A percentile compares a stretch with the other conserved stretches of the same genome.
These are phyloP conservation scores for Aspergillus texensis DNA, from an alignment of 2,329 filamentous ascomycete genomes.

Conservation along the genomic window DNA sequence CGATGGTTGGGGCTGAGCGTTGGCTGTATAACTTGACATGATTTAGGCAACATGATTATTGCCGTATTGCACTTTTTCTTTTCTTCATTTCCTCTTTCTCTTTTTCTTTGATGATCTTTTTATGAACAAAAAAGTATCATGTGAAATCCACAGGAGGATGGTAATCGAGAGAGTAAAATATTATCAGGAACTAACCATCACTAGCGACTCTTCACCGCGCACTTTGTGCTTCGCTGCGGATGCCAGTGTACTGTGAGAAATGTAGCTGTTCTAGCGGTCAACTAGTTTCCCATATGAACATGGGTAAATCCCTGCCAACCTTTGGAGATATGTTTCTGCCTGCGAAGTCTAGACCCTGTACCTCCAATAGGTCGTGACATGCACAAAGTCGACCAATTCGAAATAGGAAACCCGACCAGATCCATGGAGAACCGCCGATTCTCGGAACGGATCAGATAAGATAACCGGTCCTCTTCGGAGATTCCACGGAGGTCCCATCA, in stretches of 20 bases:
- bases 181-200: background rate
- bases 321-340: background rate
- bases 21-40: background rate
- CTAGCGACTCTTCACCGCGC: background rate
- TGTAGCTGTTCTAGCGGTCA: background rate
- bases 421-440: background rate
- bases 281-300: background rate
- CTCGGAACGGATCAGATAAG: slow-evolving; percentile 12
- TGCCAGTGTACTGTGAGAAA: background rate
- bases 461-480: background rate
- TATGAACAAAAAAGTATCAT: background rate
- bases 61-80: background rate
- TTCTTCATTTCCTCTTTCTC: background rate
- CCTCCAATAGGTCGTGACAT: background rate
- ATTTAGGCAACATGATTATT: background rate
- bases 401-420: background rate
- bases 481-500: background rate
- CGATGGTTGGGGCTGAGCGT: background rate
- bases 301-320: background rate
- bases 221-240: background rate
- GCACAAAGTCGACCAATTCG: background rate
- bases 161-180: background rate
- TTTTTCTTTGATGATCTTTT: background rate
- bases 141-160: background rate
- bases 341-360: too few species aligned